Conservation (phyloP, 2,329 filamentous ascomycete species). For the Epichloe sylvatica region DNA sequence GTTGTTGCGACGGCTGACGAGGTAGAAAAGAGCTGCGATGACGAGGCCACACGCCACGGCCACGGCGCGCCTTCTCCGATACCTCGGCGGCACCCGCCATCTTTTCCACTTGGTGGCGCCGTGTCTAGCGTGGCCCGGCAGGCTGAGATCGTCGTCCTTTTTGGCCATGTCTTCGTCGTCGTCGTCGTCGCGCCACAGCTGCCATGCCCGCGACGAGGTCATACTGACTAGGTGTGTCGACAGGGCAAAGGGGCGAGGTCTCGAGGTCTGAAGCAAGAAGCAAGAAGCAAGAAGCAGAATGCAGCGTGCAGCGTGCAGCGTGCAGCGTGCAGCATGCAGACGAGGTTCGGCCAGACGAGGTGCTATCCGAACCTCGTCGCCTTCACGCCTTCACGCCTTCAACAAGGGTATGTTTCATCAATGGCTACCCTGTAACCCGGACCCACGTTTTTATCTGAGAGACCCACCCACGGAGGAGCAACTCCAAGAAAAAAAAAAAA, state of each 20-base stretch:
- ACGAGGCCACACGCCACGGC: conserved; percentile 31
- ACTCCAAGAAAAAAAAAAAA: neutral
- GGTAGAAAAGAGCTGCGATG: conserved; percentile 41
- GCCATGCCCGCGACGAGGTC: conserved; percentile 7
- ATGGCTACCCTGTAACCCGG: too few species aligned
- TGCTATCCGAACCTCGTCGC: too few species aligned
- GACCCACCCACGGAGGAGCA: neutral
- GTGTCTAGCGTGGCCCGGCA: conserved; percentile 11
- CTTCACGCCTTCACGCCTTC: too few species aligned
- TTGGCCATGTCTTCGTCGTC: conserved; percentile 42
- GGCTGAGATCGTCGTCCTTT: conserved; percentile 42
- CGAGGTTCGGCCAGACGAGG: too few species aligned
- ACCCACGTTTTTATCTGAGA: too few species aligned
- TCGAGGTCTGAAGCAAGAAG: neutral
- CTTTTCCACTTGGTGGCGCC: conserved; percentile 24
- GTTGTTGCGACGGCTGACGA: conserved; percentile 11
- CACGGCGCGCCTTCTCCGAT: conserved; percentile 39
- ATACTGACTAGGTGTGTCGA: neutral
- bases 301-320: too few species aligned
- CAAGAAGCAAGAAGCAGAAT: neutral
- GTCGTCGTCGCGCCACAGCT: conserved; percentile 30
- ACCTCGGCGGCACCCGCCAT: conserved; percentile 32
- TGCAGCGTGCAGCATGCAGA: too few species aligned
- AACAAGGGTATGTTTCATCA: too few species aligned
- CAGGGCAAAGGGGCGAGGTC: too few species aligned